Base-by-base conservation (phyloP, 495 filamentous ascomycete genomes). In the Podospora anserina region DNA sequence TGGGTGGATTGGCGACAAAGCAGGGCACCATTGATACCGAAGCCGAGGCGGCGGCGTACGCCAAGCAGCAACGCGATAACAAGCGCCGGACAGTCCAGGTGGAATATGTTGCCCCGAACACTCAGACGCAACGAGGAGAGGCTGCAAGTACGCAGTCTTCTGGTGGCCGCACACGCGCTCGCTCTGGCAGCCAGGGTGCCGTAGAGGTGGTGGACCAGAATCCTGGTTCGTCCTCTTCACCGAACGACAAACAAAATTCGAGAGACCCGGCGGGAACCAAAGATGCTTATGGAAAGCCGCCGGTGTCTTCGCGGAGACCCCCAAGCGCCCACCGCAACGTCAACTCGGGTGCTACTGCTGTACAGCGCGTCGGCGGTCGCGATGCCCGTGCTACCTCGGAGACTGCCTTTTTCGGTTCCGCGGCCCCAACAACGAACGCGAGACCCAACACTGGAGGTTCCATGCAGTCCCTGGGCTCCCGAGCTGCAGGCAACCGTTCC, bases 41-140 rank as follows among this genome's bases (percentile, higher is more conserved):
- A 26, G 84, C 89, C 15, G 82, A 86, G 66, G 76, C 84, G 66
- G 76, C 84, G 23, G 83, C 76, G 5, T 58, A 69, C 19, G 65
- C 71, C 55, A 81, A 78, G 70, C 89, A 88, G 71, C 83, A 92
- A 78, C 88, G 90, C 23, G 95, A 97, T 74, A 89, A 90, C 71
- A 99, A 98, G 79, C 88, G 95, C 53, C 86, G 93, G 65, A 99
- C 95, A 0, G 93, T 99, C 0, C 95, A 99, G 79, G 92, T 98
- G 15, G 95, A 99, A 80, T 99, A 99, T 82, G 96, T 99, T 63
- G 90, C 92, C 55, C 96, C 95, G 53, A 88, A 89, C 34, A 95
- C 92, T 19, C 88, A 92, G 70, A 97, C 95, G 4, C 83, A 85
- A 71, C 77, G 83, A 32, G 82, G 82, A n/a, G 84, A 86, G 57